Evolutionary conservation across 257 asterid genomes (phyloP).

Genomic region (Voacanga thouarsii): DNA sequence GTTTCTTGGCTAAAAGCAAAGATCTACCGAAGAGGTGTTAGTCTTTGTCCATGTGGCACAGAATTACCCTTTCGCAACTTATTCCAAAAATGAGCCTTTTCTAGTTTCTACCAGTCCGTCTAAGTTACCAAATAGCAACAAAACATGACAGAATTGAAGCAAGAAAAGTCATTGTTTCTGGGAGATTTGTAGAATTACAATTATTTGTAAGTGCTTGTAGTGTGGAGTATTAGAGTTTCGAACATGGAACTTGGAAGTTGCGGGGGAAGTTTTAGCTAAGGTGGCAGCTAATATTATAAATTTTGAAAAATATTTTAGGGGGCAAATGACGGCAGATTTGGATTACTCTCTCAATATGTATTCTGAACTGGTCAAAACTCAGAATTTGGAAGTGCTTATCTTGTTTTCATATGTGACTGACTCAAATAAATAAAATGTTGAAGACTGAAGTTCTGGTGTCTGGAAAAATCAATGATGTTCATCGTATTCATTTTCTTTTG

Average conservation of each 20-base stretch:
- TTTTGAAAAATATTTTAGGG: too few relatives aligned
- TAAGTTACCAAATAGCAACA: not conserved
- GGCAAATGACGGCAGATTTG: not conserved
- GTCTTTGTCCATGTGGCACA: not conserved
- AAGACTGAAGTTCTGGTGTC: not conserved
- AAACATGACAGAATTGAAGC: not conserved
- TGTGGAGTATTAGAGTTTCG: not conserved
- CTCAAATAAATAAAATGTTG: constrained; percentile 4
- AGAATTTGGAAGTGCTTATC: not conserved
- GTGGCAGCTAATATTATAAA: too few relatives aligned
- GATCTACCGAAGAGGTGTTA: not conserved
- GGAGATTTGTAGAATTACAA: not conserved
- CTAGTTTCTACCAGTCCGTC: not conserved
- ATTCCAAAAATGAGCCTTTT: not conserved
- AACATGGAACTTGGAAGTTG: too few relatives aligned
- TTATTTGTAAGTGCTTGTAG: not conserved
- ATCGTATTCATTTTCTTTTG: constrained; percentile 5
- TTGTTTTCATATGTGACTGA: not conserved
- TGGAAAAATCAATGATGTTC: constrained; percentile 2
- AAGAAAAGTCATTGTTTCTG: not conserved
- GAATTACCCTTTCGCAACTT: not conserved
- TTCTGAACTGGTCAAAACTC: not conserved
- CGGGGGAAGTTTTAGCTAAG: too few relatives aligned
- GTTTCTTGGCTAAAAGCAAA: not conserved
- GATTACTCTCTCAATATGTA: not conserved